phyloP scores from a whole-genome alignment of 805 yeast genomes.

The Ogataea pignaliae region DNA sequence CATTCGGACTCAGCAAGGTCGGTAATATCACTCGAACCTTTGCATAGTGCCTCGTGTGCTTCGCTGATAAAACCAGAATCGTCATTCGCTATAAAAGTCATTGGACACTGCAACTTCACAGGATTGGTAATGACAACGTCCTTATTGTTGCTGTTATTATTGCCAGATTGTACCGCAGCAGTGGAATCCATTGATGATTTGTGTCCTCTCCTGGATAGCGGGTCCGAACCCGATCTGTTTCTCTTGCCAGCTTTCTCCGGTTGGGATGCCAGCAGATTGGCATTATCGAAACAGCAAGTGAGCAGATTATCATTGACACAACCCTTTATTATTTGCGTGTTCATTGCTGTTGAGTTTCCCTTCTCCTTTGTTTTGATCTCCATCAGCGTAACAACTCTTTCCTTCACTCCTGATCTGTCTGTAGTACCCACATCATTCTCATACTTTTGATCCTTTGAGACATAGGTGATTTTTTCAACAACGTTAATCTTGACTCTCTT shows the following conservation, averaged over 20 bases:
- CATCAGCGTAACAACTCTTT: constrained; percentile 53
- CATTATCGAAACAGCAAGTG: constrained; percentile 46
- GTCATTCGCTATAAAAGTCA: constrained; percentile 29
- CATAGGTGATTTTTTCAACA: constrained; percentile 61
- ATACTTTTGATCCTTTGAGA: constrained; percentile 47
- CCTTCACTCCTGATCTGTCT: constrained; percentile 35
- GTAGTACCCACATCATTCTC: constrained; percentile 49
- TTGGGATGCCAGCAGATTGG: constrained; percentile 7
- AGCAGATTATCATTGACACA: constrained; percentile 59
- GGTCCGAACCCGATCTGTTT: constrained; percentile 18
- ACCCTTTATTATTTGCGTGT: constrained; percentile 56
- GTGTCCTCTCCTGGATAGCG: constrained; percentile 6
- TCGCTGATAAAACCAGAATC: constrained; percentile 23
- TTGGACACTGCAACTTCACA: constrained; percentile 33
- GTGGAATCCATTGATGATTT: constrained; percentile 18
- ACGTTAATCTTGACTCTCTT: constrained; percentile 64
- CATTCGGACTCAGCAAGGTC: constrained; percentile 17
- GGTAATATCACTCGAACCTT: constrained; percentile 19
- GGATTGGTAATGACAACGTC: constrained; percentile 34
- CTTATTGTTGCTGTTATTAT: constrained; percentile 9
- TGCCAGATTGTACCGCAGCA: background rate
- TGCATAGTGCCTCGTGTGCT: constrained; percentile 22
- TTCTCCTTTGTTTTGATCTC: constrained; percentile 59
- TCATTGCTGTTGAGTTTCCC: constrained; percentile 31
- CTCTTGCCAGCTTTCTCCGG: constrained; percentile 4